Conservation (phyloP, 225 moss, liverwort and hornwort species). For the Bryum argenteum region DNA sequence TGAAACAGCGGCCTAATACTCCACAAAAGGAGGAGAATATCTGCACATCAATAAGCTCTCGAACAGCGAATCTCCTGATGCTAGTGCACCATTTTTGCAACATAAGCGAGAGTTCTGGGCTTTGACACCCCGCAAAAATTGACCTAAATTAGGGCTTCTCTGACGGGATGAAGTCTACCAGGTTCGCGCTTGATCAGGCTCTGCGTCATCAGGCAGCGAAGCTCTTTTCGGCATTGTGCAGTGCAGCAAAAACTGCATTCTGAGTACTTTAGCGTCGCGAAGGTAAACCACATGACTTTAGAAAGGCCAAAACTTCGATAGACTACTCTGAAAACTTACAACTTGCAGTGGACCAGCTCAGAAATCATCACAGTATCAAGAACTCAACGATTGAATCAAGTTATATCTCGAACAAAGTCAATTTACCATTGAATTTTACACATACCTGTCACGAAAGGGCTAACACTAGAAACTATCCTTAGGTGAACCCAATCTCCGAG, state of each 20-base stretch:
- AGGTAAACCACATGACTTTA: not conserved
- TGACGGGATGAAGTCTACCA: not conserved
- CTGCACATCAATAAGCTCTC: not conserved
- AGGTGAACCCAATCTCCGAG: not conserved
- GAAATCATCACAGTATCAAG: conserved; percentile 1
- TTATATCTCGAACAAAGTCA: conserved; percentile 3
- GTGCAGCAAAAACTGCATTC: conserved; percentile 9
- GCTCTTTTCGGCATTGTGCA: not conserved
- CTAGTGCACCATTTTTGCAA: not conserved
- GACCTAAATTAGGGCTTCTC: not conserved
- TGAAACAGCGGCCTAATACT: not conserved
- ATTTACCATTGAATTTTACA: not conserved
- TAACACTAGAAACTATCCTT: not conserved
- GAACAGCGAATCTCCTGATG: conserved; percentile 4
- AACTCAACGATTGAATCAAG: not conserved
- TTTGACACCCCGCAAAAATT: not conserved
- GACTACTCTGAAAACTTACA: not conserved
- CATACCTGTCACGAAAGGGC: not conserved
- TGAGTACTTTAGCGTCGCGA: not conserved
- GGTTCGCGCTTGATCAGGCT: not conserved
- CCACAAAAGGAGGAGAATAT: not conserved
- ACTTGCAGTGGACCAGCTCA: not conserved
- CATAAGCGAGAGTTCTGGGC: not conserved
- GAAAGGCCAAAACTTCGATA: not conserved
- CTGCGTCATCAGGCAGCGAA: not conserved